These are phyloP conservation scores for Nakazawaea sp. DNA, from an alignment of 805 yeast genomes.

Conservation along the genomic window DNA sequence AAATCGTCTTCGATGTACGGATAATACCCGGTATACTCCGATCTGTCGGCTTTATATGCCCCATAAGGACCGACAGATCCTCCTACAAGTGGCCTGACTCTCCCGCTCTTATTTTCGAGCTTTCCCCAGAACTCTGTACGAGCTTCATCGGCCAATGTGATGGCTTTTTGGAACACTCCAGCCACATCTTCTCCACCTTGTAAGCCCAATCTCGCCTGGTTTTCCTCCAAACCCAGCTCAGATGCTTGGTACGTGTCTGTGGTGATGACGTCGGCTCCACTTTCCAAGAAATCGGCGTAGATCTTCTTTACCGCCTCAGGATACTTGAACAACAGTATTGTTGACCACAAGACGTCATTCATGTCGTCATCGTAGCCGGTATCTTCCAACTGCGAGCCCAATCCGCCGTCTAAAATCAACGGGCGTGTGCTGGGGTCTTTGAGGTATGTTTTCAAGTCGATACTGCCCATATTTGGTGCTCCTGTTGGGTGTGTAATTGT, in stretches of 20 bases:
- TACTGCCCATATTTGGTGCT: neutral
- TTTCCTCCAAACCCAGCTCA: conserved; percentile 29
- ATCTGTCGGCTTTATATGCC: conserved; percentile 57
- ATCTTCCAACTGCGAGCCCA: conserved; percentile 56
- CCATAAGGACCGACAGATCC: conserved; percentile 81
- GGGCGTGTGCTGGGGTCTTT: conserved; percentile 2
- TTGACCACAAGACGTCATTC: conserved; percentile 55
- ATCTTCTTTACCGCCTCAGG: conserved; percentile 38
- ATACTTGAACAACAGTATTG: conserved; percentile 37
- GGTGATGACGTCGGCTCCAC: conserved; percentile 49
- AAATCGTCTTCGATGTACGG: conserved; percentile 23
- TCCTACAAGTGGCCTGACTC: conserved; percentile 26
- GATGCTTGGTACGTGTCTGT: conserved; percentile 61
- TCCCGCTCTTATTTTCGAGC: neutral
- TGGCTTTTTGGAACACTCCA: conserved; percentile 16
- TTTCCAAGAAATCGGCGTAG: conserved; percentile 41
- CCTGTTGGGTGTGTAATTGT: too few relatives aligned
- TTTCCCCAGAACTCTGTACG: conserved; percentile 12
- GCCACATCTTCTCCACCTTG: conserved; percentile 12
- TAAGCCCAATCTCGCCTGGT: conserved; percentile 11
- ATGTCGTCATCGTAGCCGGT: conserved; percentile 31
- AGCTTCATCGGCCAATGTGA: conserved; percentile 20
- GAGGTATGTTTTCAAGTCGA: conserved; percentile 3
- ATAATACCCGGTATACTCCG: conserved; percentile 72
- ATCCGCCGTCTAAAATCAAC: conserved; percentile 49